Evolutionary conservation across 2,329 filamentous ascomycete species (phyloP).

Genomic region (Colletotrichum brevisporum): DNA sequence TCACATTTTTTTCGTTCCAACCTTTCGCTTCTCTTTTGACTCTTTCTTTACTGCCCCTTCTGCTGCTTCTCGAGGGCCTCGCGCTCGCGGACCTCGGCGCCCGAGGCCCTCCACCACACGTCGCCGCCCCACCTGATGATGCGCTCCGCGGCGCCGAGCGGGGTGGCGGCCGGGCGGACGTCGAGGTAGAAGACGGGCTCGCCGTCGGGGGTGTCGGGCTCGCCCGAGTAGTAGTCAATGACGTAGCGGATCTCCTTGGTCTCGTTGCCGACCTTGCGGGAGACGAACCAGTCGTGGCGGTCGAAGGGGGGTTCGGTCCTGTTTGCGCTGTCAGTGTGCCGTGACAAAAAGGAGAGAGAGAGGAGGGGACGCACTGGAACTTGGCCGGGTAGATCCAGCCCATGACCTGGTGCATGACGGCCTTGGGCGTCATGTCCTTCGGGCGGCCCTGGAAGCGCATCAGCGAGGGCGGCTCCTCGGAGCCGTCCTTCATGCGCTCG

Average conservation of each 20-base stretch:
- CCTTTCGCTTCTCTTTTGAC: background rate
- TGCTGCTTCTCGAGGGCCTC: conserved; percentile 28
- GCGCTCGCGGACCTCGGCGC: conserved; percentile 73
- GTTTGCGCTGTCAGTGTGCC: conserved; percentile 43
- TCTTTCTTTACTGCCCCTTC: conserved; percentile 2
- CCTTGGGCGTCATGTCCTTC: conserved; percentile 91
- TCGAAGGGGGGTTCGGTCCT: conserved; percentile 92
- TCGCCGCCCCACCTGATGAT: conserved; percentile 92
- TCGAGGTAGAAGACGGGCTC: conserved; percentile 97
- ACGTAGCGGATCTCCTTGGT: conserved; percentile 89
- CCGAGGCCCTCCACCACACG: conserved; percentile 91
- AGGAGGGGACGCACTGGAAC: conserved; percentile 73
- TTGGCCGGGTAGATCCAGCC: conserved; percentile 83
- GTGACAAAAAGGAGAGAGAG: background rate
- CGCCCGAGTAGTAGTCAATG: conserved; percentile 95
- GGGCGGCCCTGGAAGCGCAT: conserved; percentile 91
- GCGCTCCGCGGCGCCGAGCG: conserved; percentile 84
- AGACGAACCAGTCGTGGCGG: conserved; percentile 96
- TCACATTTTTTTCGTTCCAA: background rate
- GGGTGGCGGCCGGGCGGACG: conserved; percentile 89
- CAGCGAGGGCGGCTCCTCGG: conserved; percentile 76
- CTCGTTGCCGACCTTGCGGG: conserved; percentile 77
- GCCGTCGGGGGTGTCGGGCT: conserved; percentile 80
- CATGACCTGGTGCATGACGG: conserved; percentile 84
- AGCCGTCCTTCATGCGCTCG: conserved; percentile 66